Percentiles rank a stretch among this genome's conserved stretches.
phyloP scores from a whole-genome alignment of 495 filamentous ascomycete genomes.

The Mycothermus thermophilus region DNA sequence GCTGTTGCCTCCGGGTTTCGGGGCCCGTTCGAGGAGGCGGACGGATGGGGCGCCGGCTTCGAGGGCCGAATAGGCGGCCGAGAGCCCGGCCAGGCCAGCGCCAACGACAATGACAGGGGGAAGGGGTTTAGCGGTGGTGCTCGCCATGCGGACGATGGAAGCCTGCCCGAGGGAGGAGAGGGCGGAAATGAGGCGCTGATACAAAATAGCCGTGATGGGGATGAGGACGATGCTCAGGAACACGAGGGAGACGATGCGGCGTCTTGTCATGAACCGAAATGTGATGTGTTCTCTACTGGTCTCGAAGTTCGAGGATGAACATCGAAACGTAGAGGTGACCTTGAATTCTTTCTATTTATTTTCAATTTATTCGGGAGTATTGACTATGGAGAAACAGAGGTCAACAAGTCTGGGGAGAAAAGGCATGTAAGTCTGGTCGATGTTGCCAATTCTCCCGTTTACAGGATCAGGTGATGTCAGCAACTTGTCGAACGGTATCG shows the following conservation, averaged over 20 bases:
- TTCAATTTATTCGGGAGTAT: too few relatives aligned
- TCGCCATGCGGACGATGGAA: background rate
- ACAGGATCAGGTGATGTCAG: too few relatives aligned
- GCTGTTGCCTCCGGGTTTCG: slow-evolving; percentile 46
- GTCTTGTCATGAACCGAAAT: slow-evolving; percentile 6
- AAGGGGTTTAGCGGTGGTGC: background rate
- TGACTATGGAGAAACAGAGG: background rate
- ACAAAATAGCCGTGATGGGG: slow-evolving; percentile 9
- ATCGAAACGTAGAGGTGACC: too few relatives aligned
- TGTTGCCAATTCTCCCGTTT: too few relatives aligned
- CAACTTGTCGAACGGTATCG: too few relatives aligned
- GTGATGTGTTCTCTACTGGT: background rate
- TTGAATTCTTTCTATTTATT: too few relatives aligned
- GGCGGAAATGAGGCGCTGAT: slow-evolving; percentile 2
- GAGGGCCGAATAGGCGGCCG: slow-evolving; percentile 35
- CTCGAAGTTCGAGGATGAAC: too few relatives aligned
- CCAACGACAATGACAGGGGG: slow-evolving; percentile 34
- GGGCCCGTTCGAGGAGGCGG: slow-evolving; percentile 36
- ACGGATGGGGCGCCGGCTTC: slow-evolving; percentile 28
- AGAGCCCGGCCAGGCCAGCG: slow-evolving; percentile 39
- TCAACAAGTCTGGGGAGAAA: too few relatives aligned
- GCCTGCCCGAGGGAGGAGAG: too few relatives aligned
- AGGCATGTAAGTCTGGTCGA: too few relatives aligned
- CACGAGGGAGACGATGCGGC: slow-evolving; percentile 4
- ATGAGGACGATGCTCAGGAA: slow-evolving; percentile 7